Evolutionary conservation across 2,329 filamentous ascomycete genomes (phyloP), one percentile per base, ranked within the genome.

Genomic region (Epichloe glyceriae): DNA sequence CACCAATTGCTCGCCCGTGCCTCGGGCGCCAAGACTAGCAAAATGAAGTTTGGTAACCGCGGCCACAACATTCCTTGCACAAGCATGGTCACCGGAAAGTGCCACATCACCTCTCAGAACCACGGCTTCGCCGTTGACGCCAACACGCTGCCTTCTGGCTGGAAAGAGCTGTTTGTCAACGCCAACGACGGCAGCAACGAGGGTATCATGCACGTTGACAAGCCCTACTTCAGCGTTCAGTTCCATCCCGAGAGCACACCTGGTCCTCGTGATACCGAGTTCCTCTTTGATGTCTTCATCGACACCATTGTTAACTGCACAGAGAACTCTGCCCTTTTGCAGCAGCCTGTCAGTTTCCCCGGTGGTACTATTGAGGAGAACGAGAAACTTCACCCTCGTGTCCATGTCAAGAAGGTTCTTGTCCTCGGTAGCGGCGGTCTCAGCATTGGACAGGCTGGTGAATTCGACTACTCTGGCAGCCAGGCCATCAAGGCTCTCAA

Each of bases 31-130:
- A 79, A 82, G 61, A 97, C 93, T 54, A 85, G 94, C 73, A 97
- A 97, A 80, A 82, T 98, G 71, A 97, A 97, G 80, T 98, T 96
- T 70, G 93, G 93, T 64, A 98, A 98, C 79, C 86, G 93, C 60
- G 93, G 90, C 17, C 93, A 97, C 75, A 98, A 98, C 72, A 97
- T 98, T 62, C 93, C 93, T 43, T 96, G 90, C 75, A 97, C 91
- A 11, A 96, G 86, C 71, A 79, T 95, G 78, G 75, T 97, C 58
- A 95, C 91, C 43, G 93, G 93, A 60, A 89, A 89, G 72, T 98
- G 93, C 68, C 91, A 98, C 72, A 98, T 98, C 65, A 98, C 93
- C 40, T 97, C 93, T 10, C 93, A 98, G 70, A 98, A 98, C 70
- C 93, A 98, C 68, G 93, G 93, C 67, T 98, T 84, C 62, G 93